phyloP scores from a whole-genome alignment of 2,329 filamentous ascomycete genomes.

The Fusarium ambrosium region DNA sequence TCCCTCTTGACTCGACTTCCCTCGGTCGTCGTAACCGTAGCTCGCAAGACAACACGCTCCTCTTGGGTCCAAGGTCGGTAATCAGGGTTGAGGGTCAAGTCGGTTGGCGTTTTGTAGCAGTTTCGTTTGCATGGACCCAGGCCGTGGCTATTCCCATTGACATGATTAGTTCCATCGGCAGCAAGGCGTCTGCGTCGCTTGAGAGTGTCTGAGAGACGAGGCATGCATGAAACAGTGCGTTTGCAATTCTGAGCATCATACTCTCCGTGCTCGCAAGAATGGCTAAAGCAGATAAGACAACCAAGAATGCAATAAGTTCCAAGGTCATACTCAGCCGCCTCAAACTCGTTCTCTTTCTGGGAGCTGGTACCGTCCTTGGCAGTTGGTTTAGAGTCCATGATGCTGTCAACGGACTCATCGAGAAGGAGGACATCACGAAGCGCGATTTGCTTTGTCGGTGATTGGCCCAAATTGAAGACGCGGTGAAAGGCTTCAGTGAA shows the following conservation, averaged over 20 bases:
- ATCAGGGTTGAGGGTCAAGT: slow-evolving; percentile 4
- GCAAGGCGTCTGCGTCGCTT: slow-evolving; percentile 43
- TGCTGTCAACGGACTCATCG: slow-evolving; percentile 67
- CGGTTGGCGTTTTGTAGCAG: slow-evolving; percentile 56
- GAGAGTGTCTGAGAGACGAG: slow-evolving; percentile 52
- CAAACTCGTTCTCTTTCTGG: slow-evolving; percentile 54
- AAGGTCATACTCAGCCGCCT: slow-evolving; percentile 62
- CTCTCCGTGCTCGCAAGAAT: slow-evolving; percentile 73
- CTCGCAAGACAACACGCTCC: slow-evolving; percentile 63
- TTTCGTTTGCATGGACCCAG: slow-evolving; percentile 54
- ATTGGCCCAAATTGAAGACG: slow-evolving; percentile 60
- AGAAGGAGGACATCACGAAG: slow-evolving; percentile 66
- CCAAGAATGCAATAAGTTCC: slow-evolving; percentile 69
- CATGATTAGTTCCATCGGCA: slow-evolving; percentile 3
- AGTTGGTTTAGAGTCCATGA: slow-evolving; percentile 66
- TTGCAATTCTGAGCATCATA: slow-evolving; percentile 68
- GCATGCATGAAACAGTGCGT: slow-evolving; percentile 64
- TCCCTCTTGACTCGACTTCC: slow-evolving; percentile 57
- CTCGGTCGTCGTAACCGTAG: slow-evolving; percentile 59
- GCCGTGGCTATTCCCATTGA: slow-evolving; percentile 29
- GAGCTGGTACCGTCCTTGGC: slow-evolving; percentile 59
- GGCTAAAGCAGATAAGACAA: slow-evolving; percentile 71
- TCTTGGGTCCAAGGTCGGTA: slow-evolving; percentile 61
- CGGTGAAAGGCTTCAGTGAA: slow-evolving; percentile 70
- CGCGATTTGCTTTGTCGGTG: slow-evolving; percentile 57